Evolutionary conservation across 306 rosid species (phyloP).

Genomic region (Hylodesmum podocarpum): DNA sequence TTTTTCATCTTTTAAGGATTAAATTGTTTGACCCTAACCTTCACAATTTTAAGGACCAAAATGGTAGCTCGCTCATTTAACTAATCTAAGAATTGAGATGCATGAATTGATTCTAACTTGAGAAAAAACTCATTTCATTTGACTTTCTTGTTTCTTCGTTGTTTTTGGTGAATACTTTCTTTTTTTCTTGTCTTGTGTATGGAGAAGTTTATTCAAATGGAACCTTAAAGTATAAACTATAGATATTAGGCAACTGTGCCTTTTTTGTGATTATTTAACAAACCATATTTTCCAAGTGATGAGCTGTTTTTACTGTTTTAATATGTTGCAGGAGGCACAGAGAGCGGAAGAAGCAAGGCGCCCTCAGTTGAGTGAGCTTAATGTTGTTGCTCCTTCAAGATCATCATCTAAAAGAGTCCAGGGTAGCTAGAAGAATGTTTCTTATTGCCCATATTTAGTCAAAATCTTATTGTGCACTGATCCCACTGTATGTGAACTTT

Average conservation of each 20-base stretch:
- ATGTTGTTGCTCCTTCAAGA: slow-evolving; percentile 55
- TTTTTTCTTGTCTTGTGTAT: background rate
- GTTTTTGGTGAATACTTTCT: too few species aligned
- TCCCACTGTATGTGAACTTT: slow-evolving; percentile 39
- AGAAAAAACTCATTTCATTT: background rate
- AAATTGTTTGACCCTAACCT: too few species aligned
- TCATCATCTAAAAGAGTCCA: slow-evolving; percentile 53
- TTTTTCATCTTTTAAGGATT: too few species aligned
- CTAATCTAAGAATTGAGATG: too few species aligned
- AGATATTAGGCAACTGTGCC: background rate
- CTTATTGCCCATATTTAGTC: slow-evolving; percentile 36
- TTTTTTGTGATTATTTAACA: background rate
- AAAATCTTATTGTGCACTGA: slow-evolving; percentile 38
- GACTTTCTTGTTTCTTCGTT: too few species aligned
- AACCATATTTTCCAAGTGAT: background rate
- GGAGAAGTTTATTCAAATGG: background rate
- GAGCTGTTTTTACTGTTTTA: background rate
- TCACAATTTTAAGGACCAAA: too few species aligned
- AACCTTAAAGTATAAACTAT: background rate
- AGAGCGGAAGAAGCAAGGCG: slow-evolving; percentile 51
- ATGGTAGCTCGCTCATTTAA: too few species aligned
- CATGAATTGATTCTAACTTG: background rate
- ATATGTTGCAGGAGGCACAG: slow-evolving; percentile 59
- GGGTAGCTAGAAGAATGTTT: slow-evolving; percentile 53
- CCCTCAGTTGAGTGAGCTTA: slow-evolving; percentile 44